Percentiles rank a stretch among this genome's conserved stretches.
Conservation (phyloP, 2,329 filamentous ascomycete species). For the Xylariaceae sp. region DNA sequence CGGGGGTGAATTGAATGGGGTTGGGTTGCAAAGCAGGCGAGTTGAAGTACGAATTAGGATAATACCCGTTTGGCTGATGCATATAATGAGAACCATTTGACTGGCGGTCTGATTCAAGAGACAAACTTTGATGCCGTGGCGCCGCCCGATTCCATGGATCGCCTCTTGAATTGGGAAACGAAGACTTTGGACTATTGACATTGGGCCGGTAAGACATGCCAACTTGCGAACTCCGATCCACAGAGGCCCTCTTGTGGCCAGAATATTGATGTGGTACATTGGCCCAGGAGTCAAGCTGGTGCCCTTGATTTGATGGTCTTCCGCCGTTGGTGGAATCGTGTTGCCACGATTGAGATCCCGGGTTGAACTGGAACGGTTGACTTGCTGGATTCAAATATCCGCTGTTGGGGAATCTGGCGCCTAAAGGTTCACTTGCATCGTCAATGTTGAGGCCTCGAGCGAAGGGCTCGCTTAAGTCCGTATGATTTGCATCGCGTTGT, state of each 20-base stretch:
- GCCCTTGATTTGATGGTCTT: constrained; percentile 23
- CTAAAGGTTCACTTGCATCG: constrained; percentile 23
- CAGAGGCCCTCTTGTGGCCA: constrained; percentile 9
- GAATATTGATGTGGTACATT: constrained; percentile 28
- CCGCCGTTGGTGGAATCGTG: constrained; percentile 27
- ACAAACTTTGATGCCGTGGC: constrained; percentile 35
- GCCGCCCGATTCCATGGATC: constrained; percentile 40
- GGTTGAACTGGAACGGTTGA: constrained; percentile 47
- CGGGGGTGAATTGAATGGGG: constrained; percentile 36
- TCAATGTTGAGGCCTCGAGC: constrained; percentile 35
- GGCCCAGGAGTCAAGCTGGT: constrained; percentile 32
- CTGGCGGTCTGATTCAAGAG: constrained; percentile 40
- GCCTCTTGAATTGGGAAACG: constrained; percentile 26
- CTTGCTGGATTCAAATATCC: constrained; percentile 21
- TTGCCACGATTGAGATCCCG: constrained; percentile 46
- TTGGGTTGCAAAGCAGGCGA: constrained; percentile 37
- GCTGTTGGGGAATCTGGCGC: constrained; percentile 11
- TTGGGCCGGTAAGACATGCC: constrained; percentile 30
- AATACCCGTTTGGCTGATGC: constrained; percentile 31
- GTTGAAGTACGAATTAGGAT: constrained; percentile 35
- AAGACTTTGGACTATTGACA: constrained; percentile 31
- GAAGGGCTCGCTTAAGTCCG: constrained; percentile 36
- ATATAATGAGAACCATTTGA: constrained; percentile 33
- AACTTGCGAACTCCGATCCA: constrained; percentile 40
- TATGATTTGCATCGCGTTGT: constrained; percentile 35